Evolutionary conservation across 768 basidiomycete species (phyloP).

Genomic region (Boletus tomentosulus): DNA sequence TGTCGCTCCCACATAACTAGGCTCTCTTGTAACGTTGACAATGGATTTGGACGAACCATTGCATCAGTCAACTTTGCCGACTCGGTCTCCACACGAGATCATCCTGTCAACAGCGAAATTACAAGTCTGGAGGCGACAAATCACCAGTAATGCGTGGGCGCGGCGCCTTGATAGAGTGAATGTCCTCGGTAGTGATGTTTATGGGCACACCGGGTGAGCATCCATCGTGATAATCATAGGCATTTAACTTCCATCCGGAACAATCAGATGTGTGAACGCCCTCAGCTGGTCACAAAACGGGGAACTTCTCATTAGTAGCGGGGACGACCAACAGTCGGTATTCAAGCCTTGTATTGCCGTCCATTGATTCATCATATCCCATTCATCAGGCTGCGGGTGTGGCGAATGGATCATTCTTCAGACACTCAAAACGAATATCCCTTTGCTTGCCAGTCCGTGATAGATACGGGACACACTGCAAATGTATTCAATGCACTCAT

Average conservation of each 20-base stretch:
- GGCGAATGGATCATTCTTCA: conserved; percentile 53
- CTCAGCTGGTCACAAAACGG: conserved; percentile 69
- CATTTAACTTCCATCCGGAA: neutral
- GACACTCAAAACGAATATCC: conserved; percentile 50
- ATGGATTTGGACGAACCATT: conserved; percentile 13
- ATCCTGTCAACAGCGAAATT: conserved; percentile 22
- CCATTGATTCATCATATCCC: conserved; percentile 2
- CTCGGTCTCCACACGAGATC: conserved; percentile 1
- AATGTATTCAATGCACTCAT: conserved; percentile 87
- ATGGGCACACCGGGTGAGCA: conserved; percentile 69
- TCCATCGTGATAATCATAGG: neutral
- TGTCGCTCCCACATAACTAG: neutral
- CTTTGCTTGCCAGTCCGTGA: conserved; percentile 61
- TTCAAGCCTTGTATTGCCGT: neutral
- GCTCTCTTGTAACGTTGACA: neutral
- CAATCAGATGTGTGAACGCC: conserved; percentile 68
- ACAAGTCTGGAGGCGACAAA: conserved; percentile 20
- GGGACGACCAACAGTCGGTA: conserved; percentile 67
- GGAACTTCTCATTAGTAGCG: conserved; percentile 60
- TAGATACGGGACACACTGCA: conserved; percentile 71
- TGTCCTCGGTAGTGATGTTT: conserved; percentile 57
- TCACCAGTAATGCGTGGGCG: conserved; percentile 24
- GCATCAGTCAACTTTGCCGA: conserved; percentile 4
- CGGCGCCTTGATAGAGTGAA: conserved; percentile 59
- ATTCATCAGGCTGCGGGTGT: conserved; percentile 61